Evolutionary conservation across 495 filamentous ascomycete species (phyloP).

Genomic region (Penicillium robsamsonii): DNA sequence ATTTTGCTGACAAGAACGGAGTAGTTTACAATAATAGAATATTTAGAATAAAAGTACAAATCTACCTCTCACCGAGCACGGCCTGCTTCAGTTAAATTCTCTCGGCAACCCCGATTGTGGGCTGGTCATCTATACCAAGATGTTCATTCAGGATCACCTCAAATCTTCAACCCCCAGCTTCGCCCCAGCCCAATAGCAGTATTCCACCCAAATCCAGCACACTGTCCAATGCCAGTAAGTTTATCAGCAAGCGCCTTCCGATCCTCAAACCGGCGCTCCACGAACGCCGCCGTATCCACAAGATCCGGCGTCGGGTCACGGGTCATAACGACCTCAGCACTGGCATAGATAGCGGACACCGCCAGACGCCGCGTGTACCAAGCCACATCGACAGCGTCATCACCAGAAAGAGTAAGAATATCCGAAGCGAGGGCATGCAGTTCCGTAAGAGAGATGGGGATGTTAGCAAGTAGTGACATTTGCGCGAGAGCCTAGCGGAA

Average conservation of each 20-base stretch:
- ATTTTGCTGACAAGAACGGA: conserved; percentile 5
- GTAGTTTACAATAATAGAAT: conserved; percentile 12
- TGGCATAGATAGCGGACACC: conserved; percentile 77
- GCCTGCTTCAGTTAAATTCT: not conserved
- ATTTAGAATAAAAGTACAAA: conserved; percentile 7
- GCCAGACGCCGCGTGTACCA: conserved; percentile 91
- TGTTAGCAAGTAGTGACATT: conserved; percentile 75
- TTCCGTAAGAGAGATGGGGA: conserved; percentile 75
- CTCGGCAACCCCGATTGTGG: not conserved
- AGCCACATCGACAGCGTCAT: conserved; percentile 71
- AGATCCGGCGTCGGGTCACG: conserved; percentile 68
- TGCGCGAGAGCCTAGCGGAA: conserved; percentile 71
- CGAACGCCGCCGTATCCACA: conserved; percentile 72
- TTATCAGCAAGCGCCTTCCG: conserved; percentile 54
- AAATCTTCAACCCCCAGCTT: conserved; percentile 52
- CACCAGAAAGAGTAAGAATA: conserved; percentile 81
- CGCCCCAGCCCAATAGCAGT: conserved; percentile 42
- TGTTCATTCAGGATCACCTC: not conserved
- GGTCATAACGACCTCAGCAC: conserved; percentile 89
- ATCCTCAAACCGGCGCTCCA: conserved; percentile 74
- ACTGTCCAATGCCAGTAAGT: conserved; percentile 62
- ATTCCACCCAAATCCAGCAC: conserved; percentile 73
- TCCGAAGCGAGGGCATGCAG: conserved; percentile 80
- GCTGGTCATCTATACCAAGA: not conserved
- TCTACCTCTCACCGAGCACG: not conserved